These are phyloP conservation scores for Naganishia antarctica DNA, from an alignment of 768 basidiomycete genomes.

Conservation along the genomic window DNA sequence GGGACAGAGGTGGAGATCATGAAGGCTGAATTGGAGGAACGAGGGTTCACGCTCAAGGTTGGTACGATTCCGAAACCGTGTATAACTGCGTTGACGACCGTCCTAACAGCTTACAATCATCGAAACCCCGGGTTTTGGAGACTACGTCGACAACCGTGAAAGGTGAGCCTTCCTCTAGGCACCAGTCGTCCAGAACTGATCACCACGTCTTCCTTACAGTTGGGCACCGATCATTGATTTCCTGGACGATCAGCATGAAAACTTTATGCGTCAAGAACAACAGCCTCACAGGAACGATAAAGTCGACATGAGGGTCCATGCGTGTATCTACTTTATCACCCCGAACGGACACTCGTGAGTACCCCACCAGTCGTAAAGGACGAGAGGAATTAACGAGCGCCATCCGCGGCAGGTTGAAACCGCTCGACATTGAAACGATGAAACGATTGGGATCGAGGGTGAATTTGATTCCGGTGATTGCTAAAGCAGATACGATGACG, in stretches of 20 bases:
- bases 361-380: too few relatives aligned
- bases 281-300: constrained; percentile 91
- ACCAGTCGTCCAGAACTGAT: constrained; percentile 12
- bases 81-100: constrained; percentile 99
- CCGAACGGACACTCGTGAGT: constrained; percentile 95
- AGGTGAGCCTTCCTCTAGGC: constrained; percentile 56
- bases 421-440: constrained; percentile 99
- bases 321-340: constrained; percentile 98
- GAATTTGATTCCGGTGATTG: constrained; percentile 97
- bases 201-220: constrained; percentile 51
- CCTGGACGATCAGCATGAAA: constrained; percentile 95
- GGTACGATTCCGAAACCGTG: constrained; percentile 49
- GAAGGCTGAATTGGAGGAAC: constrained; percentile 98
- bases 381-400: not conserved
- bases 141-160: constrained; percentile 99
- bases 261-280: constrained; percentile 97
- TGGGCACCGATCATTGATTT: constrained; percentile 99
- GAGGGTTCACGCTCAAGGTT: constrained; percentile 87
- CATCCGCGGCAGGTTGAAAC: constrained; percentile 66
- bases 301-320: constrained; percentile 94
- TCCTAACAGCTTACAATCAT: constrained; percentile 75
- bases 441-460: constrained; percentile 92
- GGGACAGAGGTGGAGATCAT: constrained; percentile 97
- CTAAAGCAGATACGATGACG: constrained; percentile 95
- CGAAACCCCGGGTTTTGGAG: constrained; percentile 97